Percentiles rank a stretch among this genome's conserved stretches.
Evolutionary conservation across 2,329 filamentous ascomycete species (phyloP).

Genomic region (Xylaria arbuscula): DNA sequence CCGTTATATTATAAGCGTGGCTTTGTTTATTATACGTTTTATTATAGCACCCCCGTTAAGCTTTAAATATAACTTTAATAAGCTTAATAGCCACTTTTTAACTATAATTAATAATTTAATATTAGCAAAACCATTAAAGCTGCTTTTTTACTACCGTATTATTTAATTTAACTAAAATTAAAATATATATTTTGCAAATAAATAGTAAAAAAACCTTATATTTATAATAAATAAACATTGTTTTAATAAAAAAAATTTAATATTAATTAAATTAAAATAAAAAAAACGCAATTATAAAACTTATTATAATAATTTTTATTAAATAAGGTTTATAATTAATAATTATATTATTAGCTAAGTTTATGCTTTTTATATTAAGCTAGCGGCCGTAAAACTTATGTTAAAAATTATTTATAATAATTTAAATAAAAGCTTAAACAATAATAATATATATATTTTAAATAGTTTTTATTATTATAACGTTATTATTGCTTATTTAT

Average conservation of each 20-base stretch:
- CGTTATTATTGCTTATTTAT: too few species aligned
- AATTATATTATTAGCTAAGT: constrained; percentile 52
- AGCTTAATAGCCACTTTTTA: constrained; percentile 8
- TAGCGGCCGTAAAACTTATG: constrained; percentile 47
- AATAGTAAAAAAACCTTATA: background rate
- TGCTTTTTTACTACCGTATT: too few species aligned
- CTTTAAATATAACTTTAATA: background rate
- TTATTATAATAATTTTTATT: constrained; percentile 2
- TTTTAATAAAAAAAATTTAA: constrained; percentile 1
- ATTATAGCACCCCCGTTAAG: background rate
- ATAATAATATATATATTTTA: constrained; percentile 44
- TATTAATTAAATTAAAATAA: constrained; percentile 15
- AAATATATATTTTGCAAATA: background rate
- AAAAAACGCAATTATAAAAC: constrained; percentile 11
- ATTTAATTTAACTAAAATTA: too few species aligned
- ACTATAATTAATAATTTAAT: background rate
- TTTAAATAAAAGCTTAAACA: constrained; percentile 24
- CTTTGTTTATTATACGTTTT: constrained; percentile 6
- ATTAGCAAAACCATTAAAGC: background rate
- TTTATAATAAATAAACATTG: constrained; percentile 13
- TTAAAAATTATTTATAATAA: constrained; percentile 46
- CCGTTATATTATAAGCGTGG: constrained; percentile 10
- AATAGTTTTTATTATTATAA: too few species aligned
- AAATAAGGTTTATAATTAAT: too few species aligned
- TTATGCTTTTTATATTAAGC: constrained; percentile 50